These are phyloP conservation scores for Ascocoryne sarcoides DNA, from an alignment of 2,329 filamentous ascomycete genomes.

Conservation along the genomic window DNA sequence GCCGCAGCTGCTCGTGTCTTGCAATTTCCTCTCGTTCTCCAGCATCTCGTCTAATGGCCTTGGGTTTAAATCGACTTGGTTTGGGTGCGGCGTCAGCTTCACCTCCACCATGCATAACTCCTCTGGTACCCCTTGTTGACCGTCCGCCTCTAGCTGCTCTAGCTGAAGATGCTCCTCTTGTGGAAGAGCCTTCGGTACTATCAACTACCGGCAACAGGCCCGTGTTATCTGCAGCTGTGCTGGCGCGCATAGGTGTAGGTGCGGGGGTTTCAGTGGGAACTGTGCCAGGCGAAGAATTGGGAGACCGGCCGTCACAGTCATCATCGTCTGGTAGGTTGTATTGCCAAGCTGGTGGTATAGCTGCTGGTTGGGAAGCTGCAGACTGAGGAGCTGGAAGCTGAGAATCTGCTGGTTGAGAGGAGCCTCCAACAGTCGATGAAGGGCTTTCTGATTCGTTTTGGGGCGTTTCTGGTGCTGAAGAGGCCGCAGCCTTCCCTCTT, in stretches of 20 bases:
- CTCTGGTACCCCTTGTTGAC: slow-evolving; percentile 12
- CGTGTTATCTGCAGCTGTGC: neutral
- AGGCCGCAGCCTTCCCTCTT: slow-evolving; percentile 15
- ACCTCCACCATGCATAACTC: slow-evolving; percentile 6
- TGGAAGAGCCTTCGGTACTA: slow-evolving; percentile 1
- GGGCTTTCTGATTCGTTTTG: slow-evolving; percentile 3
- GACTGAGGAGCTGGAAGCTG: slow-evolving; percentile 1
- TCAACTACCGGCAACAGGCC: neutral
- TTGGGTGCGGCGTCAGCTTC: slow-evolving; percentile 3
- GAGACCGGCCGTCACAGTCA: slow-evolving; percentile 14
- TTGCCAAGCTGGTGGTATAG: too few species aligned
- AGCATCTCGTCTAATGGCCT: slow-evolving; percentile 21
- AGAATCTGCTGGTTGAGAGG: neutral
- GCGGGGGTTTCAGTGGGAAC: slow-evolving; percentile 25
- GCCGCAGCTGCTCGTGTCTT: slow-evolving; percentile 10
- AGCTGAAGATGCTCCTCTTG: slow-evolving; percentile 5
- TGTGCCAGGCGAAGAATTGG: slow-evolving; percentile 23
- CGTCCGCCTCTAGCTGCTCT: slow-evolving; percentile 13
- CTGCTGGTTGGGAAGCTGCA: slow-evolving; percentile 11
- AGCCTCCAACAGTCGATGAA: slow-evolving; percentile 2
- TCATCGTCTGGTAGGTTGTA: slow-evolving; percentile 9
- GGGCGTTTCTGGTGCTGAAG: slow-evolving; percentile 1
- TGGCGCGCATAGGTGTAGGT: slow-evolving; percentile 19
- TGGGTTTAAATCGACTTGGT: slow-evolving; percentile 28
- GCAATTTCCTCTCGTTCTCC: slow-evolving; percentile 20